Evolutionary conservation across 305 asterid species (phyloP).

Genomic region (Petunia hybrid): DNA sequence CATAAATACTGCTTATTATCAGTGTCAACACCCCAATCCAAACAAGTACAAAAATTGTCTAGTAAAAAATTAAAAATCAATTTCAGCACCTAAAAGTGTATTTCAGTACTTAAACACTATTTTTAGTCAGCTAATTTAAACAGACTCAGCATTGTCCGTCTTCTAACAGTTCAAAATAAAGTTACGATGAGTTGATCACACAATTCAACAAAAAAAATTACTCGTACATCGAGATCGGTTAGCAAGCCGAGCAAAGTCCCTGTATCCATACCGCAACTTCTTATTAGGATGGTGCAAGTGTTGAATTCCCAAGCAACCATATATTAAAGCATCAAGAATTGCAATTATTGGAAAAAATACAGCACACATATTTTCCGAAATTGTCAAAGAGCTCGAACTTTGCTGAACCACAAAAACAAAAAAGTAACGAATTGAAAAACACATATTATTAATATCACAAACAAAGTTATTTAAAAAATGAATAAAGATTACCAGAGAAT

Average conservation of each 20-base stretch:
- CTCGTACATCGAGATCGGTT: constrained; percentile 64
- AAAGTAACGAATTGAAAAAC: not conserved
- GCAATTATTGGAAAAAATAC: constrained; percentile 56
- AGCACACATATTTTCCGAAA: constrained; percentile 58
- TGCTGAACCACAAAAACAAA: not conserved
- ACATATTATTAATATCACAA: too few species aligned
- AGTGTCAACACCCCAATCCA: too few species aligned
- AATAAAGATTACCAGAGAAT: not conserved
- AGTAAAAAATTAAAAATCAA: too few species aligned
- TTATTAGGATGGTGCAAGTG: constrained; percentile 26
- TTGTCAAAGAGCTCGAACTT: constrained; percentile 53
- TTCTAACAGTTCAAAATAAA: too few species aligned
- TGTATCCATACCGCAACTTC: constrained; percentile 31
- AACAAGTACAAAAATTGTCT: too few species aligned
- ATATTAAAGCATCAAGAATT: constrained; percentile 52
- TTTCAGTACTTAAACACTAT: too few species aligned
- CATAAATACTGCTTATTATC: too few species aligned
- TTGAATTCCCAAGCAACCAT: constrained; percentile 60
- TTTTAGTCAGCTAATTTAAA: too few species aligned
- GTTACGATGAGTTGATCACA: not conserved
- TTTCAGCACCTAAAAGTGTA: too few species aligned
- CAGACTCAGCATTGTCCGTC: too few species aligned
- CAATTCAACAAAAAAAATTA: not conserved
- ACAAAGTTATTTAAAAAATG: too few species aligned
- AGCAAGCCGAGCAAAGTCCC: constrained; percentile 55